A percentile compares a stretch with the other conserved stretches of the same genome.
Conservation (phyloP, 306 rosid species). For the Hippophae gyantsensis region DNA sequence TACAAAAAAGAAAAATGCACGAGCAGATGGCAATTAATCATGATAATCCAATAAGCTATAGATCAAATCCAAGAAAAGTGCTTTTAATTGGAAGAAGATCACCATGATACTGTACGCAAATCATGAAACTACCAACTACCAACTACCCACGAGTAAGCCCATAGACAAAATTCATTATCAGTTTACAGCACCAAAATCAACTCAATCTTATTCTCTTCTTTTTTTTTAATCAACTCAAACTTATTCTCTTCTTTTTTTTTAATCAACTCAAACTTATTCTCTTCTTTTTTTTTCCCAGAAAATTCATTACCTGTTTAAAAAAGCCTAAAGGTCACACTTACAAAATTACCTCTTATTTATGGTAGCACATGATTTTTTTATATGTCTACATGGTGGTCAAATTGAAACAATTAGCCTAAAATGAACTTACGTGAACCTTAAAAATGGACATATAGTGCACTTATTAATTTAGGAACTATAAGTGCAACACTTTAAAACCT, state of each 20-base stretch:
- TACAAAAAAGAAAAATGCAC: background rate
- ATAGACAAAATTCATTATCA: no score
- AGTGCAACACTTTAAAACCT: no score
- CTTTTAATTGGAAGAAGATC: background rate
- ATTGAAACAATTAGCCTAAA: no score
- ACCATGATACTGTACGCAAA: background rate
- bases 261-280: background rate
- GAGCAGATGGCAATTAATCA: background rate
- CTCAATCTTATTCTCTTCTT: background rate
- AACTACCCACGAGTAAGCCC: background rate
- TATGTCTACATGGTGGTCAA: no score
- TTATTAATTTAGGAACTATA: no score
- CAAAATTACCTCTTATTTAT: no score
- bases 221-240: background rate
- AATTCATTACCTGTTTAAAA: no score
- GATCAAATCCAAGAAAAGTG: background rate
- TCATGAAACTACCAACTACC: background rate
- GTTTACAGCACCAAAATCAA: constrained; percentile 6
- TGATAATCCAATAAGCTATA: background rate
- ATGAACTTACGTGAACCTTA: no score
- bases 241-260: background rate
- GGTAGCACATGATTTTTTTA: no score
- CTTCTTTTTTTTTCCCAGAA: no score
- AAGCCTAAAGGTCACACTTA: no score
- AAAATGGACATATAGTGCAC: no score